Percentiles rank a stretch among this genome's conserved stretches.
These are phyloP conservation scores for Nakaseomyces kungkrabaensis DNA, from an alignment of 1,139 yeast species.

Conservation along the genomic window DNA sequence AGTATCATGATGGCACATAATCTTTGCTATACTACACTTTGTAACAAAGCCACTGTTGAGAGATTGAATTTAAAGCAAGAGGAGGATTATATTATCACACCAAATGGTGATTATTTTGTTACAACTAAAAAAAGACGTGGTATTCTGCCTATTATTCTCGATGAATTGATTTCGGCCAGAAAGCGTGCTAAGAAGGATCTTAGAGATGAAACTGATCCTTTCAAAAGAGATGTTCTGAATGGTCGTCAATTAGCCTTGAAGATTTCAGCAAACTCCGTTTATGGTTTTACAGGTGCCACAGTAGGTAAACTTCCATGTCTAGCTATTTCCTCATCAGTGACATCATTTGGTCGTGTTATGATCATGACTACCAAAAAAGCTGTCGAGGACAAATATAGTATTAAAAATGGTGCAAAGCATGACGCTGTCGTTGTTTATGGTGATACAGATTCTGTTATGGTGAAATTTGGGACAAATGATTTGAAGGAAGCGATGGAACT, in stretches of 20 bases:
- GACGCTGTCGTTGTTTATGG: slow-evolving; percentile 94
- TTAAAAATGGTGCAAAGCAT: slow-evolving; percentile 67
- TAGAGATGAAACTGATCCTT: slow-evolving; percentile 89
- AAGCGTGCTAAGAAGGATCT: slow-evolving; percentile 85
- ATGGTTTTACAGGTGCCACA: slow-evolving; percentile 98
- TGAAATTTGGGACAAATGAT: slow-evolving; percentile 84
- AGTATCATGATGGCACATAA: slow-evolving; percentile 99
- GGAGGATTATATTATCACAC: slow-evolving; percentile 77
- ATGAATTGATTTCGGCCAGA: slow-evolving; percentile 84
- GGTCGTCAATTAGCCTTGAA: slow-evolving; percentile 96
- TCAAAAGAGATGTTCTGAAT: slow-evolving; percentile 82
- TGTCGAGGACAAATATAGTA: slow-evolving; percentile 70
- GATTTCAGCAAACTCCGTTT: slow-evolving; percentile 95
- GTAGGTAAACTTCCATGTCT: slow-evolving; percentile 94
- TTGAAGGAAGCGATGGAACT: slow-evolving; percentile 75
- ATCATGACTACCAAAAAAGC: slow-evolving; percentile 83
- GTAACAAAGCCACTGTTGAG: slow-evolving; percentile 60
- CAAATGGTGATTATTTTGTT: slow-evolving; percentile 91
- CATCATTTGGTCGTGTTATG: slow-evolving; percentile 96
- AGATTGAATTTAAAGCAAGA: slow-evolving; percentile 53
- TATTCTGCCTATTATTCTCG: slow-evolving; percentile 79
- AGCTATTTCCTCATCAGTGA: slow-evolving; percentile 90
- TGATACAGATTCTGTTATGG: slow-evolving; percentile 99
- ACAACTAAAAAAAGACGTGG: slow-evolving; percentile 65
- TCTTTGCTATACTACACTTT: slow-evolving; percentile 83